A percentile compares a stretch with the other conserved stretches of the same genome.
Evolutionary conservation across 352 stramenopile genomes (phyloP).

Genomic region (Globisporangium uncinulatum): DNA sequence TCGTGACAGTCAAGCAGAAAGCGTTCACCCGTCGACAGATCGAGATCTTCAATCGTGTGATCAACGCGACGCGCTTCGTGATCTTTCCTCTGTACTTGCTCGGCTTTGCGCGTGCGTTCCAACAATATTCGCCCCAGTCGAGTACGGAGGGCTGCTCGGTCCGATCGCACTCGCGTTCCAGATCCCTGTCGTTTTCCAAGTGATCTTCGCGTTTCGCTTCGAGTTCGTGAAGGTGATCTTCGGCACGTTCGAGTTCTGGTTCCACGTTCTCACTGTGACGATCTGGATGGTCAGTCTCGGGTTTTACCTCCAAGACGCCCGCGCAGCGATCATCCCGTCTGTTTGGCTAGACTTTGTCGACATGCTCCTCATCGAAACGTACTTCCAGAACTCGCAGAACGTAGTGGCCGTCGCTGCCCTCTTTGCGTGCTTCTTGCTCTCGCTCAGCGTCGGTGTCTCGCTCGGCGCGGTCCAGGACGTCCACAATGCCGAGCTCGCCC

Average conservation of each 20-base stretch:
- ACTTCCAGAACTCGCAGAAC: constrained; percentile 10
- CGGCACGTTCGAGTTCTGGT: constrained; percentile 13
- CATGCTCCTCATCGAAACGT: constrained; percentile 13
- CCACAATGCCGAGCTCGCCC: neutral
- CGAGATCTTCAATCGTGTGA: constrained; percentile 1
- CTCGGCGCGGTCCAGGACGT: neutral
- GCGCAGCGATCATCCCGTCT: constrained; percentile 1
- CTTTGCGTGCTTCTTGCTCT: constrained; percentile 2
- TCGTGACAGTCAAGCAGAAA: constrained; percentile 4
- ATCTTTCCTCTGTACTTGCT: constrained; percentile 6
- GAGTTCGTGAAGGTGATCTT: constrained; percentile 11
- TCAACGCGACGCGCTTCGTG: neutral
- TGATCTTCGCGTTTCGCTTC: constrained; percentile 8
- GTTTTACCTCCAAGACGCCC: constrained; percentile 6
- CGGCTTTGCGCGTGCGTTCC: constrained; percentile 2
- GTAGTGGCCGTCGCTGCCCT: neutral
- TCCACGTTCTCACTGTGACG: constrained; percentile 2
- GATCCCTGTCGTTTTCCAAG: constrained; percentile 4
- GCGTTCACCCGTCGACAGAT: constrained; percentile 1
- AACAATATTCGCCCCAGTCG: constrained; percentile 1
- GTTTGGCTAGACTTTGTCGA: constrained; percentile 14
- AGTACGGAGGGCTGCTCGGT: neutral
- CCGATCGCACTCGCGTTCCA: constrained; percentile 7
- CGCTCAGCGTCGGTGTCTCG: constrained; percentile 4
- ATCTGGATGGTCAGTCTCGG: constrained; percentile 6